Evolutionary conservation across 1,284 basidiomycete species (phyloP).

Genomic region (Heterobasidion irregulare): DNA sequence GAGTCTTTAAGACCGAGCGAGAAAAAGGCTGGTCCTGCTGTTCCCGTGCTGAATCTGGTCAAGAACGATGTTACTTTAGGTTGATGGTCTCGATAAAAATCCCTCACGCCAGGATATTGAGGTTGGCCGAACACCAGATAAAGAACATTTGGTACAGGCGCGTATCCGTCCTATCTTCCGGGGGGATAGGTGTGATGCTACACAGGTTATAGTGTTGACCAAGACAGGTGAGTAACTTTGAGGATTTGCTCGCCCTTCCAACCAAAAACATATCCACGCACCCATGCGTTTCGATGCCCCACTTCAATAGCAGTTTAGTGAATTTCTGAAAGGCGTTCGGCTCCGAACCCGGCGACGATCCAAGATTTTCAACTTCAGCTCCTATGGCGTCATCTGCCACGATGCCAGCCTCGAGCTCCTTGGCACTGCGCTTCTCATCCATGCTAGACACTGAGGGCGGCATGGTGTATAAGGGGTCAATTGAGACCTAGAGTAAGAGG

Average conservation of each 20-base stretch:
- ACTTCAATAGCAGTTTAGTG: conserved; percentile 16
- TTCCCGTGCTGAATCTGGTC: conserved; percentile 42
- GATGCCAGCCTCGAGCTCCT: neutral
- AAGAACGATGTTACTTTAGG: too few species aligned
- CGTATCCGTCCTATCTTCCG: conserved; percentile 24
- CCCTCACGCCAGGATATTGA: conserved; percentile 47
- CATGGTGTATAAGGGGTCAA: neutral
- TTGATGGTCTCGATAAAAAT: neutral
- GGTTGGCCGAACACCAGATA: conserved; percentile 26
- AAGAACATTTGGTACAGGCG: conserved; percentile 31
- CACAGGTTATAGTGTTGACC: too few species aligned
- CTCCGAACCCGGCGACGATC: neutral
- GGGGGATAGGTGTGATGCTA: conserved; percentile 26
- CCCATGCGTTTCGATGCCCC: conserved; percentile 24
- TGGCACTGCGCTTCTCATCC: neutral
- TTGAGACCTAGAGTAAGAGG: too few species aligned
- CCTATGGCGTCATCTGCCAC: neutral
- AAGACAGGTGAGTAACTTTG: too few species aligned
- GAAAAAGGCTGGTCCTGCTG: conserved; percentile 52
- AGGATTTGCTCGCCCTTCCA: neutral
- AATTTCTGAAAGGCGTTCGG: conserved; percentile 6
- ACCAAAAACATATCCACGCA: conserved; percentile 6
- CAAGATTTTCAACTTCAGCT: neutral
- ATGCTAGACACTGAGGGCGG: neutral
- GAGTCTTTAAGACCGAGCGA: conserved; percentile 44